phyloP scores from a whole-genome alignment of 2,329 filamentous ascomycete genomes.

The Atkinsonella texensis region DNA sequence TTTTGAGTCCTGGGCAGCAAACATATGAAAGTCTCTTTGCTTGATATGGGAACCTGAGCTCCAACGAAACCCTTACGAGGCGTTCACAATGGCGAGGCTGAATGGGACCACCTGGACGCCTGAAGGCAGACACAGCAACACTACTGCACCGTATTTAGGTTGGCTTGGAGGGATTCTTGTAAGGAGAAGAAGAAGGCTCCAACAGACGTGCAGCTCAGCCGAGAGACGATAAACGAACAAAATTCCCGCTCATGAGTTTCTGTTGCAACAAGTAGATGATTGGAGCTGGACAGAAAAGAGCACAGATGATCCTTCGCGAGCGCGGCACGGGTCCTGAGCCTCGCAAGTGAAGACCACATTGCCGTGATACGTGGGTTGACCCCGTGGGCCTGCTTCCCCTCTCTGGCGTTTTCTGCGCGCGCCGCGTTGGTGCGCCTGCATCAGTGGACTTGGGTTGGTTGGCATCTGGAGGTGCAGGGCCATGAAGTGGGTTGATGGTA shows the following conservation, averaged over 20 bases:
- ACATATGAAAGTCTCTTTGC: background rate
- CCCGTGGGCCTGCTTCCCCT: constrained; percentile 6
- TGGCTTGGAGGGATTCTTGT: constrained; percentile 8
- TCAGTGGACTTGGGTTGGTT: constrained; percentile 6
- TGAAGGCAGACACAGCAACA: background rate
- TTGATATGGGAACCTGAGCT: constrained; percentile 6
- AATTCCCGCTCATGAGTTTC: background rate
- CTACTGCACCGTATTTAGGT: background rate
- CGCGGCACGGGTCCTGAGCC: background rate
- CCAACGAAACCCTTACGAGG: background rate
- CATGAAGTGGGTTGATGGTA: constrained; percentile 10
- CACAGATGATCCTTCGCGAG: background rate
- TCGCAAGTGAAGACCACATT: constrained; percentile 1
- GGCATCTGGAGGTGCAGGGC: constrained; percentile 7
- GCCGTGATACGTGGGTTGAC: constrained; percentile 5
- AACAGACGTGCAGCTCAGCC: constrained; percentile 4
- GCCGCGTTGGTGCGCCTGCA: constrained; percentile 5
- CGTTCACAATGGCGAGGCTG: background rate
- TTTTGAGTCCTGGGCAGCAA: constrained; percentile 1
- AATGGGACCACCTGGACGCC: background rate
- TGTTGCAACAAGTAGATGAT: background rate
- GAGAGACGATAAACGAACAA: background rate
- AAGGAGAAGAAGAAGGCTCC: constrained; percentile 2
- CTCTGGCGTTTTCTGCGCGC: constrained; percentile 3
- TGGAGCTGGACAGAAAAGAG: background rate